Conservation (phyloP, 139 green algal species). For the Auxenochlorella protothecoides region DNA sequence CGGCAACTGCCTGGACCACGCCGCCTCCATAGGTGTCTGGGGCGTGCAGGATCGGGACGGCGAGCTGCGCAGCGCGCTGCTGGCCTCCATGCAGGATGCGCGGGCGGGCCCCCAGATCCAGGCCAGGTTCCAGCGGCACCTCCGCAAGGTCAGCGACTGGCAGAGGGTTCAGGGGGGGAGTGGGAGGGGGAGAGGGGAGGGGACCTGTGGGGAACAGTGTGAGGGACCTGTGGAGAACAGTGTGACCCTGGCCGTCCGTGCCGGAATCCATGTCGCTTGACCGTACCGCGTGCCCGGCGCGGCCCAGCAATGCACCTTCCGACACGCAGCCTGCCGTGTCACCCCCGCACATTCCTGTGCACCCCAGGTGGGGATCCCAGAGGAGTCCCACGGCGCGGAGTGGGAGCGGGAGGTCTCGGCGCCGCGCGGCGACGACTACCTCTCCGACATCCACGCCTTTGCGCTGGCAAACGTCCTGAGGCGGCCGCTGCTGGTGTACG, state of each 20-base stretch:
- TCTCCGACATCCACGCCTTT: conserved; percentile 11
- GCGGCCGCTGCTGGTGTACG: conserved; percentile 9
- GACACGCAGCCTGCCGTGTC: no score
- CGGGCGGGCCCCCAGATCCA: conserved; percentile 1
- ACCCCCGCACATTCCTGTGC: no score
- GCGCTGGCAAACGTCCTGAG: conserved; percentile 16
- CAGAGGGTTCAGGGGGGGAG: neutral
- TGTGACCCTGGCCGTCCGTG: neutral
- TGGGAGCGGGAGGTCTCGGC: conserved; percentile 9
- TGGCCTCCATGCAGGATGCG: conserved; percentile 6
- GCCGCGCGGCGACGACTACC: neutral
- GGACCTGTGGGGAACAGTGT: neutral
- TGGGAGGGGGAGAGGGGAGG: neutral
- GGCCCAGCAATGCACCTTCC: neutral
- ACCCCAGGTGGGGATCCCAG: neutral
- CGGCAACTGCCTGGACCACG: conserved; percentile 18
- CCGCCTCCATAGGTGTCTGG: conserved; percentile 10
- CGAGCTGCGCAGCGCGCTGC: conserved; percentile 3
- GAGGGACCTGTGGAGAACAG: neutral
- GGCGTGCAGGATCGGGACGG: conserved; percentile 12
- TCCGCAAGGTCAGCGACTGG: neutral
- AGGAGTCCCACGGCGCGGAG: conserved; percentile 4
- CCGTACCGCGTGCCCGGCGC: neutral
- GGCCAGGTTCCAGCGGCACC: conserved; percentile 13
- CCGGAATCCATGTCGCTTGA: neutral